Evolutionary conservation across 139 green algal genomes (phyloP).

Genomic region (Yamagishiella unicocca): DNA sequence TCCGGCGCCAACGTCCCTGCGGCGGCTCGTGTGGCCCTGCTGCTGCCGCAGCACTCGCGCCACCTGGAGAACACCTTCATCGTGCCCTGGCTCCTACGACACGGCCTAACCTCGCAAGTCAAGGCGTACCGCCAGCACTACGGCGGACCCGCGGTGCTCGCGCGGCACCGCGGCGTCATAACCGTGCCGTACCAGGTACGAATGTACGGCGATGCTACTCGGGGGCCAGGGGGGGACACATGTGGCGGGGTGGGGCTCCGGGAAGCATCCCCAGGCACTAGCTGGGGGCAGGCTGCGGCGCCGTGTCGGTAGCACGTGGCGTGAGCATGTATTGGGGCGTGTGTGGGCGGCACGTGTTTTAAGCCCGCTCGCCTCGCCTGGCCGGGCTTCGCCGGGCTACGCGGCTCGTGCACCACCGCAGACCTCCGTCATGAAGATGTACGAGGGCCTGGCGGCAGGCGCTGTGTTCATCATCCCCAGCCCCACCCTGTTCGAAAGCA

Average conservation of each 20-base stretch:
- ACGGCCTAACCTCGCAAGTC: neutral
- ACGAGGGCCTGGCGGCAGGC: conserved; percentile 18
- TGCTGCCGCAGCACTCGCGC: neutral
- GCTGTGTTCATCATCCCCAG: conserved; percentile 27
- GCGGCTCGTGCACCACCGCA: neutral
- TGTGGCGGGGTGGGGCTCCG: too few species aligned
- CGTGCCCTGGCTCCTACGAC: neutral
- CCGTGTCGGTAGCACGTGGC: neutral
- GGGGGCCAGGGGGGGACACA: too few species aligned
- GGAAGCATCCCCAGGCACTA: too few species aligned
- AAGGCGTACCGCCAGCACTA: conserved; percentile 9
- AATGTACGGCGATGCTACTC: too few species aligned
- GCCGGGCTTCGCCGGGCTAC: neutral
- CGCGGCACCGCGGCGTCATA: conserved; percentile 19
- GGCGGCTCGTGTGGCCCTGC: neutral
- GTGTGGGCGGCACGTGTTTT: neutral
- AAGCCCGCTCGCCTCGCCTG: neutral
- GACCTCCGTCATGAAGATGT: conserved; percentile 38
- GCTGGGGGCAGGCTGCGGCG: neutral
- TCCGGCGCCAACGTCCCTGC: neutral
- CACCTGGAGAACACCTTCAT: conserved; percentile 5
- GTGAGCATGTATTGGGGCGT: neutral
- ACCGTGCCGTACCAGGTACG: conserved; percentile 31
- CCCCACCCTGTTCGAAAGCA: neutral
- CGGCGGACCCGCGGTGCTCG: conserved; percentile 15